Base-by-base conservation (phyloP, 108 stramenopile species). In the Epipyxis sp. region DNA sequence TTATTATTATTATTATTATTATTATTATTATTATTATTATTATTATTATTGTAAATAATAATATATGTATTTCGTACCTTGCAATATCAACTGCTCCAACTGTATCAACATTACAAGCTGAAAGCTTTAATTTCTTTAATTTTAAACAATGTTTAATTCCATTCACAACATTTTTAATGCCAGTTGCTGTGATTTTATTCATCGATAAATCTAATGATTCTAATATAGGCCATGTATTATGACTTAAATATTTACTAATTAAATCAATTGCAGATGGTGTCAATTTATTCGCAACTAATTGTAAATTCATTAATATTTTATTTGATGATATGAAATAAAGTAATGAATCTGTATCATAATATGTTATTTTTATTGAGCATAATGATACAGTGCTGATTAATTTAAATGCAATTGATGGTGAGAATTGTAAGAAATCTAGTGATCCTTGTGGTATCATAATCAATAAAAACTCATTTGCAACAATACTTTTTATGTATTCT, bases 241-340 rank as follows among this genome's bases (percentile, higher is more conserved):
- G 6, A 32, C 61, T 3, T 32, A 65, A 10, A 6, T 16, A 32
- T 37, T 65, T 65, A 25, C 61, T 32, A 37, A 65, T 37, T 32
- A 65, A 32, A 6, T 65, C 61, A 29, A 65, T 35, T 6, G 61
- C 20, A 37, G 61, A 6, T 13, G 61, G 61, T 32, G 20, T 32
- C 25, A 65, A 65, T 29, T 32, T 16, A 65, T 65, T 65, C 6
- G 20, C 34, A 10, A 65, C 13, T 6, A 65, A 32, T 25, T 65
- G 30, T 10, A 65, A 37, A 6, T 37, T 29, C 35, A 32, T 3
- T 29, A 65, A 37, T 13, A 6, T 10, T 6, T 10, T 37, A 65
- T 65, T 65, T 6, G 61, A 29, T 37, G 61, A 32, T 3, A 32
- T 65, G 61, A 65, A 65, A 65, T 65, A 65, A 10, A 65, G 35